Evolutionary conservation across 352 stramenopile genomes (phyloP).

Genomic region (Globisporangium perplexum): DNA sequence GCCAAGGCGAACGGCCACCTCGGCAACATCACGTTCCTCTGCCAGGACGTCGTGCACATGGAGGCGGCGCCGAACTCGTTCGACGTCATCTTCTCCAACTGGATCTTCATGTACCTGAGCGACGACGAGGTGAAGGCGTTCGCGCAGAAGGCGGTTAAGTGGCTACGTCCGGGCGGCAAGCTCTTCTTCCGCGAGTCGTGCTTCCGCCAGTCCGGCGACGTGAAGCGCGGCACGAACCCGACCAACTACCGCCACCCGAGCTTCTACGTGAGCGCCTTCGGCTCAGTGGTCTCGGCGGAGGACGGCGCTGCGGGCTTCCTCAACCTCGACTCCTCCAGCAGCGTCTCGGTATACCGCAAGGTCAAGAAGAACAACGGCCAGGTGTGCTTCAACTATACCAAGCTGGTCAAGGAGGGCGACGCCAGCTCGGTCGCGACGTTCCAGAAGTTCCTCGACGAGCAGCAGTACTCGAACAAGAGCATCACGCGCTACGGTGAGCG

Average conservation of each 20-base stretch:
- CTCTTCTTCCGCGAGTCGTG: conserved; percentile 70
- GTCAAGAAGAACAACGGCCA: conserved; percentile 84
- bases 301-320: conserved; percentile 38
- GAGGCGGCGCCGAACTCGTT: conserved; percentile 48
- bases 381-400: conserved; percentile 67
- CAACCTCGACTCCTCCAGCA: conserved; percentile 61
- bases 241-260: conserved; percentile 63
- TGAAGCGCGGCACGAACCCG: conserved; percentile 56
- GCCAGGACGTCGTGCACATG: conserved; percentile 61
- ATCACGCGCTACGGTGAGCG: conserved; percentile 48
- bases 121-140: conserved; percentile 53
- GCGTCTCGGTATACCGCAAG: conserved; percentile 57
- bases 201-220: conserved; percentile 55
- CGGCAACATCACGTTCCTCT: conserved; percentile 59
- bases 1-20: conserved; percentile 36
- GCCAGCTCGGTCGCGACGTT: conserved; percentile 42
- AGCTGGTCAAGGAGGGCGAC: conserved; percentile 36
- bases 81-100: conserved; percentile 73
- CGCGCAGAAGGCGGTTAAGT: conserved; percentile 53
- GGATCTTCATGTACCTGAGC: conserved; percentile 70
- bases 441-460: conserved; percentile 63
- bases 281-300: conserved; percentile 42
- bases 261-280: conserved; percentile 58
- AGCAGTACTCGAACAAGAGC: conserved; percentile 66
- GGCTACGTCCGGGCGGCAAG: conserved; percentile 54